Percentiles rank a stretch among this genome's conserved stretches.
Conservation (phyloP, 2,329 filamentous ascomycete species). For the Blastomyces emzantsi region DNA sequence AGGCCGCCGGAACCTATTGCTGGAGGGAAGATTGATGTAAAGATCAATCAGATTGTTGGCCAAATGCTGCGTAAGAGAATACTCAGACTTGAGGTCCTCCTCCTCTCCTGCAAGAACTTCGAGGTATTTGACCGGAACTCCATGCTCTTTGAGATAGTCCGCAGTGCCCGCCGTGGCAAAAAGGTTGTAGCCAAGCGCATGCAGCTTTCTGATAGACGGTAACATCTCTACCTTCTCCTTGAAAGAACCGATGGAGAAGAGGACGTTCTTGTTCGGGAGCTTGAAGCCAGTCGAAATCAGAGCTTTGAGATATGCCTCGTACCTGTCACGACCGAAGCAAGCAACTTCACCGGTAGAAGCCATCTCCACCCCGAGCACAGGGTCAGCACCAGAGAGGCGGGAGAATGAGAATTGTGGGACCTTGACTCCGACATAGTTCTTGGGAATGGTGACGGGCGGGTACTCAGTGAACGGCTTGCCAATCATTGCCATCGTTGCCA, state of each 20-base stretch:
- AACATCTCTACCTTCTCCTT: constrained; percentile 99
- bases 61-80: constrained; percentile 91
- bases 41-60: constrained; percentile 97
- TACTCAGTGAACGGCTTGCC: constrained; percentile 74
- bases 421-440: constrained; percentile 89
- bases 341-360: constrained; percentile 97
- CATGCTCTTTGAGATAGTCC: constrained; percentile 90
- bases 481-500: constrained; percentile 97
- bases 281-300: constrained; percentile 94
- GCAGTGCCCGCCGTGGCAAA: constrained; percentile 95
- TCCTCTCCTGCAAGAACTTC: constrained; percentile 72
- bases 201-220: constrained; percentile 79
- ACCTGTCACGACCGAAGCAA: constrained; percentile 90
- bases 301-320: constrained; percentile 95
- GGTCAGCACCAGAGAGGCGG: constrained; percentile 87
- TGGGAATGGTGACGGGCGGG: constrained; percentile 63
- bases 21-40: constrained; percentile 99
- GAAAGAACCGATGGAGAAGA: constrained; percentile 91
- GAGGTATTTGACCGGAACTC: constrained; percentile 84
- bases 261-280: constrained; percentile 87
- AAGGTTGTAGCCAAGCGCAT: constrained; percentile 86
- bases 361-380: constrained; percentile 97
- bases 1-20: constrained; percentile 90
- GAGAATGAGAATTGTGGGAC: constrained; percentile 99
- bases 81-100: constrained; percentile 85